Percentiles rank a stretch among this genome's conserved stretches.
phyloP scores from a whole-genome alignment of 2,329 filamentous ascomycete species.

The Fusarium hainanense region DNA sequence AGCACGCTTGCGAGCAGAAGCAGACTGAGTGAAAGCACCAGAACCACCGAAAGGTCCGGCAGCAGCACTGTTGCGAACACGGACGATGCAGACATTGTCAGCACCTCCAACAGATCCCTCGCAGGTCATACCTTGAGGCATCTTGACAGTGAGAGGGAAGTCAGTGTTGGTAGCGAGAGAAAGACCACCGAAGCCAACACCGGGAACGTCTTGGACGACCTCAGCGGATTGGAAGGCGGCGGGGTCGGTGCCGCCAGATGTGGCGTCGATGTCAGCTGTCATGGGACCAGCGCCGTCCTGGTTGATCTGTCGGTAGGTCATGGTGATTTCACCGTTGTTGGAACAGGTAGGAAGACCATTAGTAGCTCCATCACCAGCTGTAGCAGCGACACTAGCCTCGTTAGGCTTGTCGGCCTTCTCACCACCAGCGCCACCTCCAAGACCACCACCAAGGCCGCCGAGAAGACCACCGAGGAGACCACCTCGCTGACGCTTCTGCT shows the following conservation, averaged over 20 bases:
- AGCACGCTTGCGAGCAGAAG: slow-evolving; percentile 69
- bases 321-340: slow-evolving; percentile 69
- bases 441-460: slow-evolving; percentile 39
- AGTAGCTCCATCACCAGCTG: slow-evolving; percentile 64
- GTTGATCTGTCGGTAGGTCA: slow-evolving; percentile 75
- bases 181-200: slow-evolving; percentile 65
- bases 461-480: slow-evolving; percentile 40
- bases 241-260: slow-evolving; percentile 70
- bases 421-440: slow-evolving; percentile 27
- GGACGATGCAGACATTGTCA: slow-evolving; percentile 72
- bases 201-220: slow-evolving; percentile 71
- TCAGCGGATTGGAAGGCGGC: slow-evolving; percentile 69
- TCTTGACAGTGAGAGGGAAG: slow-evolving; percentile 72
- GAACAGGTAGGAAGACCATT: slow-evolving; percentile 69
- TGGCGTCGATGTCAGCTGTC: slow-evolving; percentile 68
- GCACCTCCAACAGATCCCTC: slow-evolving; percentile 68
- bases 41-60: slow-evolving; percentile 76
- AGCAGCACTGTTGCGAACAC: slow-evolving; percentile 69
- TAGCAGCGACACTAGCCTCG: slow-evolving; percentile 61
- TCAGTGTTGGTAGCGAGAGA: slow-evolving; percentile 70
- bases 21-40: slow-evolving; percentile 71
- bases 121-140: slow-evolving; percentile 76
- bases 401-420: slow-evolving; percentile 51
- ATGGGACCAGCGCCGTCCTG: slow-evolving; percentile 76
- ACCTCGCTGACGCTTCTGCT: slow-evolving; percentile 49